These are phyloP conservation scores for Catenaria anguillulae DNA, from an alignment of 371 early-diverging fungal genomes.

Conservation along the genomic window DNA sequence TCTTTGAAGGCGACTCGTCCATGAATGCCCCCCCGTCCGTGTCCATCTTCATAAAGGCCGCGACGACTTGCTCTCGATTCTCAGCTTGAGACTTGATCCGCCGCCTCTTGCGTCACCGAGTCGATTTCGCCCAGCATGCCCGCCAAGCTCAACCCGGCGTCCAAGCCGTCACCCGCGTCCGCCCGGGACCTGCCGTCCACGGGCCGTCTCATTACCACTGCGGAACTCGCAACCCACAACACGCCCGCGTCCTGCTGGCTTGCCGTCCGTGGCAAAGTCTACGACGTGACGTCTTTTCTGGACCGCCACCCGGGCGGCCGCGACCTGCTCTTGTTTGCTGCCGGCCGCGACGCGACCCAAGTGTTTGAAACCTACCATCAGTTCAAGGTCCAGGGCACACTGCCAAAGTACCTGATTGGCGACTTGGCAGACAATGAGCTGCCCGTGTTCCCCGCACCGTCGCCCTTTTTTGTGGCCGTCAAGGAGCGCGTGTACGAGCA, in stretches of 20 bases:
- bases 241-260: conserved; percentile 24
- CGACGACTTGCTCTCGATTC: too few species aligned
- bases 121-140: too few species aligned
- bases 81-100: too few species aligned
- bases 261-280: conserved; percentile 40
- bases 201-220: background rate
- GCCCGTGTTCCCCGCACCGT: conserved; percentile 34
- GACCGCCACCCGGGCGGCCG: conserved; percentile 61
- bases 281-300: conserved; percentile 67
- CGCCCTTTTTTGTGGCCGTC: conserved; percentile 22
- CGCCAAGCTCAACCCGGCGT: too few species aligned
- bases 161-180: too few species aligned
- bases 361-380: conserved; percentile 43
- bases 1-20: too few species aligned
- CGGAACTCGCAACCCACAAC: conserved; percentile 31
- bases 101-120: too few species aligned
- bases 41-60: too few species aligned
- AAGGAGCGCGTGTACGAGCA: conserved; percentile 18
- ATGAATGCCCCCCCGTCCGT: too few species aligned
- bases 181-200: too few species aligned
- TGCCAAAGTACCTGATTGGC: conserved; percentile 31
- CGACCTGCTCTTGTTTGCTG: conserved; percentile 42
- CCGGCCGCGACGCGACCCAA: conserved; percentile 49
- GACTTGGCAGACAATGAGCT: conserved; percentile 25
- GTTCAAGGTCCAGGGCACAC: conserved; percentile 19